Conservation (phyloP, 768 basidiomycete species). For the Scleroderma bovista region DNA sequence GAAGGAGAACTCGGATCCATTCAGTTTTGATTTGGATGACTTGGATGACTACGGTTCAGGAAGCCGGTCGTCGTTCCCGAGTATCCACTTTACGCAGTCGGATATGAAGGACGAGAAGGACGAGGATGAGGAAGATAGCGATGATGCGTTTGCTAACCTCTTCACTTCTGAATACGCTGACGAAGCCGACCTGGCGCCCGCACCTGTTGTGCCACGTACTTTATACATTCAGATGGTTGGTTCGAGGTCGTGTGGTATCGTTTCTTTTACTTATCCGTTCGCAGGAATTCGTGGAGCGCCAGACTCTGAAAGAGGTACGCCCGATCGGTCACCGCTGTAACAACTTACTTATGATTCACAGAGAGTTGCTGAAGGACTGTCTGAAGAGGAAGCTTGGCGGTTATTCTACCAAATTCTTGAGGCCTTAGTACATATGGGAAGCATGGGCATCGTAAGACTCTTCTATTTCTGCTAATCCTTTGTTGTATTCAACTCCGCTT, state of each 20-base stretch:
- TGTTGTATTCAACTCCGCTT: not conserved
- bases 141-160: constrained; percentile 34
- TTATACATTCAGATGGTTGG: constrained; percentile 94
- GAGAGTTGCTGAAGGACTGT: constrained; percentile 75
- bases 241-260: constrained; percentile 3
- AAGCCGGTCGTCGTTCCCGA: constrained; percentile 66
- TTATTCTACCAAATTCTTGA: constrained; percentile 88
- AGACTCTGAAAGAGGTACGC: constrained; percentile 78
- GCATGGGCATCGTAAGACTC: constrained; percentile 71
- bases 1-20: constrained; percentile 49
- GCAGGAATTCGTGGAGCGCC: constrained; percentile 86
- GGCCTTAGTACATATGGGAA: constrained; percentile 85
- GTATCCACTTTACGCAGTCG: constrained; percentile 71
- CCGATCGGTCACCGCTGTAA: not conserved
- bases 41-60: constrained; percentile 51
- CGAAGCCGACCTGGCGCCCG: constrained; percentile 27
- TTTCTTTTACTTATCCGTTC: not conserved
- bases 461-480: not conserved
- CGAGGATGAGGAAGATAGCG: constrained; percentile 41
- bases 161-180: constrained; percentile 31
- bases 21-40: constrained; percentile 59
- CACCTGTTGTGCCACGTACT: constrained; percentile 41
- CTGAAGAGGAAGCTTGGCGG: constrained; percentile 84
- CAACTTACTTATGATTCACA: constrained; percentile 22
- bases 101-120: constrained; percentile 34